Percentiles rank a stretch among this genome's conserved stretches.
These are phyloP conservation scores for Vicia villosa DNA, from an alignment of 306 rosid species.

Conservation along the genomic window DNA sequence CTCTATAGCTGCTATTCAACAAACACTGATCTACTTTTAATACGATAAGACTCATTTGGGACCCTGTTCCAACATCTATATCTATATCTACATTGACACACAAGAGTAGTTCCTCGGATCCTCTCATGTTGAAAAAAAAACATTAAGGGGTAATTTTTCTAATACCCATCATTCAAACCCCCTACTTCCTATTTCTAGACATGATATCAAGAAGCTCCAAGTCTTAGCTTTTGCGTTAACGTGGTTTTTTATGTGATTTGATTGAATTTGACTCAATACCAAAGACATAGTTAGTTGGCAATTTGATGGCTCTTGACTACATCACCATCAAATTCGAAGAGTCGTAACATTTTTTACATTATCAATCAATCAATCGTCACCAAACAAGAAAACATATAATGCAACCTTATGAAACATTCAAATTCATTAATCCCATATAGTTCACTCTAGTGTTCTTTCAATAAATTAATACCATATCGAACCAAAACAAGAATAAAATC, in stretches of 20 bases:
- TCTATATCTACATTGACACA: neutral
- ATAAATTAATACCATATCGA: conserved; percentile 1
- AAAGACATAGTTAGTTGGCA: too few species aligned
- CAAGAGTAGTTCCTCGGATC: neutral
- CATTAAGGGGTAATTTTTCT: neutral
- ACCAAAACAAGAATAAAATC: neutral
- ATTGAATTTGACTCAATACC: too few species aligned
- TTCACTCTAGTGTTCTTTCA: neutral
- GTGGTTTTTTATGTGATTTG: too few species aligned
- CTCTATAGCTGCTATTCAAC: too few species aligned
- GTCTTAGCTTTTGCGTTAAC: too few species aligned
- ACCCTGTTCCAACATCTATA: neutral
- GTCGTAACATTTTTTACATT: too few species aligned
- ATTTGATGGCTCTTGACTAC: too few species aligned
- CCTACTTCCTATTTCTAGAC: neutral
- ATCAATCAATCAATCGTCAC: too few species aligned
- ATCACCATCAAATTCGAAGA: too few species aligned
- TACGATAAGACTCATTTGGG: neutral
- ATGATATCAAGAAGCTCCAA: too few species aligned
- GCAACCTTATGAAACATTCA: neutral
- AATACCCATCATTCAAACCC: neutral
- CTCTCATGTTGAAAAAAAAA: neutral
- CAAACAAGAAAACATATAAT: neutral
- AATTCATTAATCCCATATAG: conserved; percentile 1
- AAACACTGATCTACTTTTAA: neutral